phyloP scores from a whole-genome alignment of 768 basidiomycete species.

The Psilocybe tampanensis region DNA sequence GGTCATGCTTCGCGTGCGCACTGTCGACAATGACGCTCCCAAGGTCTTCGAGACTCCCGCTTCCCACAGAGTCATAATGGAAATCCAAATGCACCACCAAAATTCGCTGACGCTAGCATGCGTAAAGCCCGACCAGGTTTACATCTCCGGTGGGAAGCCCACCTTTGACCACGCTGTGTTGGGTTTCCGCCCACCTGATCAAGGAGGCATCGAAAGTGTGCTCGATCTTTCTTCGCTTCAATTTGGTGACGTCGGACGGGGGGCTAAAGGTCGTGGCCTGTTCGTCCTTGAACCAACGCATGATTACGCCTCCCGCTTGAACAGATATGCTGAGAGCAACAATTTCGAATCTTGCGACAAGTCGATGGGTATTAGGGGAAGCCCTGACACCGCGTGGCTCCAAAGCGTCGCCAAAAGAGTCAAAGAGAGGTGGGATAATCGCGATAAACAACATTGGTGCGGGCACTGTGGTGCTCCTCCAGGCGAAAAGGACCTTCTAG shows the following conservation, averaged over 20 bases:
- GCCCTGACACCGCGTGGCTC: constrained; percentile 13
- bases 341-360: constrained; percentile 15
- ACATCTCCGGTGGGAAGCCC: constrained; percentile 16
- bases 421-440: constrained; percentile 23
- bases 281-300: constrained; percentile 23
- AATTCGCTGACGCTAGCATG: constrained; percentile 11
- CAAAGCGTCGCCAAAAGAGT: constrained; percentile 16
- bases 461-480: constrained; percentile 27
- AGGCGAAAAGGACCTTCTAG: constrained; percentile 9
- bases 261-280: constrained; percentile 20
- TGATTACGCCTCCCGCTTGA: constrained; percentile 16
- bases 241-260: constrained; percentile 25
- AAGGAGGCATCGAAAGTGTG: constrained; percentile 16
- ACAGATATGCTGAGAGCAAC: constrained; percentile 18
- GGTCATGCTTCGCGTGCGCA: constrained; percentile 19
- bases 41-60: constrained; percentile 15
- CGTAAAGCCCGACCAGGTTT: constrained; percentile 10
- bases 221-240: constrained; percentile 26
- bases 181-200: constrained; percentile 14
- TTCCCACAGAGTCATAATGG: constrained; percentile 14
- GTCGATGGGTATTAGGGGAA: constrained; percentile 5
- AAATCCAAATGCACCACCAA: constrained; percentile 17
- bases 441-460: constrained; percentile 19
- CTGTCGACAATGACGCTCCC: constrained; percentile 12
- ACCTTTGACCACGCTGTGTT: constrained; percentile 20